Conservation (phyloP, 2,329 filamentous ascomycete species). For the Neonectria hederae region DNA sequence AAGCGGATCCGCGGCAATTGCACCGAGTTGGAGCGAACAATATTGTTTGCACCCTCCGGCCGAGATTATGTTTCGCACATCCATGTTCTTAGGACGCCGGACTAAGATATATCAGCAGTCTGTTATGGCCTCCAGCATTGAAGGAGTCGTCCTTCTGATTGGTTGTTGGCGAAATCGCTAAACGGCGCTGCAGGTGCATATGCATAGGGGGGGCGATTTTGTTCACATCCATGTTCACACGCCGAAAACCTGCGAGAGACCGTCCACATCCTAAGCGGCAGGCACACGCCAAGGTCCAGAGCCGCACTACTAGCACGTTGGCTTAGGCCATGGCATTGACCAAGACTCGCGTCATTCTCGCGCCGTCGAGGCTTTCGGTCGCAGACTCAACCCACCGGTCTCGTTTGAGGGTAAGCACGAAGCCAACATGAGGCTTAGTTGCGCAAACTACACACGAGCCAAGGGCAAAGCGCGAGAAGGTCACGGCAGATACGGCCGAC, state of each 20-base stretch:
- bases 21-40: slow-evolving; percentile 35
- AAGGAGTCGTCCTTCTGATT: slow-evolving; percentile 30
- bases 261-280: slow-evolving; percentile 25
- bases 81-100: slow-evolving; percentile 39
- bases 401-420: slow-evolving; percentile 17
- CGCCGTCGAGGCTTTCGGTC: not conserved
- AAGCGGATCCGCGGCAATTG: slow-evolving; percentile 35
- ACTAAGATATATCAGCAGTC: slow-evolving; percentile 42
- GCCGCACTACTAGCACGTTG: slow-evolving; percentile 23
- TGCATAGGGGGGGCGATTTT: slow-evolving; percentile 33
- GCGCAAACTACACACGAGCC: slow-evolving; percentile 1
- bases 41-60: slow-evolving; percentile 37
- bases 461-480: slow-evolving; percentile 34
- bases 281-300: slow-evolving; percentile 26
- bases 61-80: slow-evolving; percentile 44
- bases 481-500: slow-evolving; percentile 43
- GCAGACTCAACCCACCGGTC: not conserved
- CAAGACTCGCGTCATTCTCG: not conserved
- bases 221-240: slow-evolving; percentile 34
- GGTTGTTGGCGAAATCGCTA: slow-evolving; percentile 35
- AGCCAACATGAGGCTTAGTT: slow-evolving; percentile 15
- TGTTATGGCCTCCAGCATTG: slow-evolving; percentile 30
- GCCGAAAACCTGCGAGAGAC: slow-evolving; percentile 29
- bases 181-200: slow-evolving; percentile 43
- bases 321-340: not conserved